A percentile compares a stretch with the other conserved stretches of the same genome.
These are phyloP conservation scores for Lachnum nothofagi DNA, from an alignment of 2,329 filamentous ascomycete genomes.

Conservation along the genomic window DNA sequence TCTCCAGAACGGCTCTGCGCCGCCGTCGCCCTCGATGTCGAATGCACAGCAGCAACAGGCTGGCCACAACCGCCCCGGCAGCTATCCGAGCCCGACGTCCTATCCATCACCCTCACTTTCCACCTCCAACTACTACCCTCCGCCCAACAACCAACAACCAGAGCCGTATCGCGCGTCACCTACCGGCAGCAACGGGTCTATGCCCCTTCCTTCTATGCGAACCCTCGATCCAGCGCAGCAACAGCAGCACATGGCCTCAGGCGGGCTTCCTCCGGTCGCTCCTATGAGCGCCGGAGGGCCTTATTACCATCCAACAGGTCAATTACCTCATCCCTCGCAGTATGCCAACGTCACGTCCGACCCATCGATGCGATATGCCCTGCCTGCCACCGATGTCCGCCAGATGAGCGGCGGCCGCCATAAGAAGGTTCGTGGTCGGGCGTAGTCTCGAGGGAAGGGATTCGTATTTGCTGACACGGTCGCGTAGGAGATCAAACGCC, in stretches of 20 bases:
- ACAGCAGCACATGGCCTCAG: constrained; percentile 43
- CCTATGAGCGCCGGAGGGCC: constrained; percentile 43
- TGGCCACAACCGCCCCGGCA: constrained; percentile 26
- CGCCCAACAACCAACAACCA: constrained; percentile 31
- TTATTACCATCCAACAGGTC: constrained; percentile 40
- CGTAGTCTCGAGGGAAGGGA: constrained; percentile 3
- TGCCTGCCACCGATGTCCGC: constrained; percentile 48
- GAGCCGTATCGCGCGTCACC: constrained; percentile 42
- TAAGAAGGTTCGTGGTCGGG: constrained; percentile 39
- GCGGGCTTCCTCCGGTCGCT: constrained; percentile 45
- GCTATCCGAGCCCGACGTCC: constrained; percentile 43
- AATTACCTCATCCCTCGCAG: constrained; percentile 38
- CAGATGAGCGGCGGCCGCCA: constrained; percentile 59
- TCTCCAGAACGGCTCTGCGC: constrained; percentile 30
- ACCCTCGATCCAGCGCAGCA: constrained; percentile 39
- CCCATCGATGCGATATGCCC: constrained; percentile 50
- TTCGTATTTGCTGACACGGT: constrained; percentile 26
- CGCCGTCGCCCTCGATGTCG: constrained; percentile 33
- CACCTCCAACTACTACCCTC: constrained; percentile 43
- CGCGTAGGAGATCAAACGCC: constrained; percentile 63
- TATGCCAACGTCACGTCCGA: constrained; percentile 45
- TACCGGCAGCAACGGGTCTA: constrained; percentile 40
- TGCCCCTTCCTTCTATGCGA: constrained; percentile 48
- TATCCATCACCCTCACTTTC: constrained; percentile 44
- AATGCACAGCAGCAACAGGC: constrained; percentile 25